Evolutionary conservation across 441 rosid genomes (phyloP).

Genomic region (Adansonia gregorii): DNA sequence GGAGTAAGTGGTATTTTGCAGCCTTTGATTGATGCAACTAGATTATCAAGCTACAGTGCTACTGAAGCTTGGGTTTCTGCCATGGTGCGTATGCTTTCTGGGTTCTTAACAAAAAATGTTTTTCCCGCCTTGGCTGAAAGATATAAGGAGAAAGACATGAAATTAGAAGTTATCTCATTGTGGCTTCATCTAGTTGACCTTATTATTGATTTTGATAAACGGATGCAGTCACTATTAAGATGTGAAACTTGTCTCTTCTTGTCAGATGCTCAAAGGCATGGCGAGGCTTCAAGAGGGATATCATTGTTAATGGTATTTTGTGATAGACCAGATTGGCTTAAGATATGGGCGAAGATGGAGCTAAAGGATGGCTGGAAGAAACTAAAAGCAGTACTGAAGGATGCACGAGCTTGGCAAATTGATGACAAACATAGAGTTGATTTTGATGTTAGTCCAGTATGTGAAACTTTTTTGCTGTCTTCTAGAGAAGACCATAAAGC

Average conservation of each 20-base stretch:
- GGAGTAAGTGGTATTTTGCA: conserved; percentile 78
- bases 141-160: conserved; percentile 50
- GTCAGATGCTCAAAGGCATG: conserved; percentile 40
- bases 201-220: conserved; percentile 66
- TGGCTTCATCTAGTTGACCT: conserved; percentile 84
- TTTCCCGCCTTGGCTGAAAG: conserved; percentile 56
- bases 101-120: conserved; percentile 53
- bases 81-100: conserved; percentile 69
- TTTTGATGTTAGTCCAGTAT: conserved; percentile 32
- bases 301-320: conserved; percentile 60
- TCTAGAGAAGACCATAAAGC: conserved; percentile 67
- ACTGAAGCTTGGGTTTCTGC: conserved; percentile 89
- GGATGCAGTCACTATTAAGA: conserved; percentile 55
- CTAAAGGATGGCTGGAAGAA: conserved; percentile 75
- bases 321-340: conserved; percentile 70
- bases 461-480: conserved; percentile 53
- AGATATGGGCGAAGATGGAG: conserved; percentile 82
- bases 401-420: conserved; percentile 62
- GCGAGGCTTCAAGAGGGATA: conserved; percentile 43
- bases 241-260: conserved; percentile 54
- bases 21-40: conserved; percentile 80
- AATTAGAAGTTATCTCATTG: conserved; percentile 51
- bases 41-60: conserved; percentile 66
- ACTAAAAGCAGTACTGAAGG: conserved; percentile 57
- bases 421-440: conserved; percentile 33